These are phyloP conservation scores for Asclepias syriaca DNA, from an alignment of 257 asterid genomes.

Conservation along the genomic window DNA sequence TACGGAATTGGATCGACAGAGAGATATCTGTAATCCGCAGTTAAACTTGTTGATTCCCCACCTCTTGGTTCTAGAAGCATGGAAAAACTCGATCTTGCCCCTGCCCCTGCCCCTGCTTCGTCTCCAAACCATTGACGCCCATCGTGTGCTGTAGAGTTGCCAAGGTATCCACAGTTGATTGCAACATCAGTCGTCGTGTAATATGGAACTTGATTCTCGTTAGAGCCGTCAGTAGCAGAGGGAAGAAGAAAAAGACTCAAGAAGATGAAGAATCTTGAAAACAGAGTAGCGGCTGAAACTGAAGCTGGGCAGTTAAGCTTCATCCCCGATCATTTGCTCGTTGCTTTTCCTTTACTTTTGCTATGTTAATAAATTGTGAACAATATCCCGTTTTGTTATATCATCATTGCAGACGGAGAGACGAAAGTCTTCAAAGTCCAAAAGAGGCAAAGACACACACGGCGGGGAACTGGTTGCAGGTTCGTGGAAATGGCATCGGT, in stretches of 20 bases:
- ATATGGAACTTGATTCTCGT: neutral
- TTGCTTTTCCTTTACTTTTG: neutral
- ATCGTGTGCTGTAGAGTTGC: conserved; percentile 16
- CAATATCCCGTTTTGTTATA: neutral
- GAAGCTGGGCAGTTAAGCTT: neutral
- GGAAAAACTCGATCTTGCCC: neutral
- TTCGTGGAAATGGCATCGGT: neutral
- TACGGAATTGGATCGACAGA: conserved; percentile 16
- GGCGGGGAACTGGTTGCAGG: neutral
- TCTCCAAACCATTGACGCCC: conserved; percentile 24
- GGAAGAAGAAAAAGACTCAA: neutral
- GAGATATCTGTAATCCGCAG: neutral
- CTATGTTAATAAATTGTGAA: too few species aligned
- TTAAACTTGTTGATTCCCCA: conserved; percentile 6
- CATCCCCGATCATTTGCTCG: neutral
- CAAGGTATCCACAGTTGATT: neutral
- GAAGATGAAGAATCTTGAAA: neutral
- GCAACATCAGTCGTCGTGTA: neutral
- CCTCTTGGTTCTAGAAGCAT: conserved; percentile 7
- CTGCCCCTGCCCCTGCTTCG: neutral
- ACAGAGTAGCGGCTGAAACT: neutral
- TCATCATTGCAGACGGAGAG: neutral
- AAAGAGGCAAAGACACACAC: neutral
- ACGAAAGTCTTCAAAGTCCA: neutral
- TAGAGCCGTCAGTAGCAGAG: neutral